Evolutionary conservation across 176 grass and related monocot species (phyloP).

Genomic region (bread wheat (Triticum aestivum)): IWGSC_CS_RefSeq_v2.1 NC_057809.1:588409589-588410088

Average conservation of each 20-base stretch:
- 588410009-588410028: not conserved
- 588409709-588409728: not conserved
- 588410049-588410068: not conserved
- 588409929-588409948: not conserved
- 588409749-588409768: not conserved
- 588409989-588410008: conserved; percentile 3
- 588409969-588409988: not conserved
- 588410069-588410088: conserved; percentile 74
- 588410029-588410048: not conserved
- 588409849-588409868: not conserved
- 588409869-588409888: not conserved
- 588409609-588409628: not conserved
- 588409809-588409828: not conserved
- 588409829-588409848: not conserved
- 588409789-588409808: not conserved
- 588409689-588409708: not conserved
- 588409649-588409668: not conserved
- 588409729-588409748: conserved; percentile 1
- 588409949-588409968: not conserved
- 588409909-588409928: not conserved
- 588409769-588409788: conserved; percentile 7
- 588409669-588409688: not conserved
- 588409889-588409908: not conserved
- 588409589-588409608: not conserved
- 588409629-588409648: not conserved